Base-by-base conservation (phyloP, 2,329 filamentous ascomycete species). In the Hysterium pulicare region DNA sequence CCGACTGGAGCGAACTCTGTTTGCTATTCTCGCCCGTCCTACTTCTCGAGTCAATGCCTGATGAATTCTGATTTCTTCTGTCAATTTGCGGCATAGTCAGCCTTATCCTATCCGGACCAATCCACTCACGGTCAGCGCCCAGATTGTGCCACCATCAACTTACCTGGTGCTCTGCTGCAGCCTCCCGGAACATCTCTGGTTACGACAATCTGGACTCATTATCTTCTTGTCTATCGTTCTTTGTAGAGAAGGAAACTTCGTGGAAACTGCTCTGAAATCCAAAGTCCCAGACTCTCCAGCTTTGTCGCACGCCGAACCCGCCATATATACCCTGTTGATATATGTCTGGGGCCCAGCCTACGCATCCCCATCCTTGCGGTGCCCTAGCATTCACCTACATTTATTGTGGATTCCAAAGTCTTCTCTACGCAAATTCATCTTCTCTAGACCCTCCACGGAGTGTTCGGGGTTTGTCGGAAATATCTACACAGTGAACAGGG, bases 221-320 rank as follows among this genome's bases (percentile, higher is more conserved):
- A 22, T 11, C 23, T 33, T 13, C 15, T 41, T 33, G 17, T 34
- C 10, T 26, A 33, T 23, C 9, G 20, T 22, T 22, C 32, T 35
- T 41, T 41, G 38, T 41, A 9, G 3, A 17, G 8, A 30, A 28
- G 28, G 34, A 41, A 30, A 24, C 8, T 19, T 11, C 19, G 38
- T 26, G 30, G 28, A 35, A 33, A 24, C 19, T 23, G 15, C 21
- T 41, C 23, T 20, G 13, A 41, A 24, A n/a, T 33, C 19, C n/a
- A 26, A n/a, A 13, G 3, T 15, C 24, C 49, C 43, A 48, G 43
- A 50, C 30, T 35, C 39, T 49, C 47, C 44, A 39, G 45, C 41
- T 24, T 21, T 20, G 17, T 41, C 42, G 42, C 44, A 48, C 49
- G 47, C 41, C 47, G 38, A 19, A 13, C 11, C 23, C 32, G 24